These are phyloP conservation scores for Neopestalotiopsis sp. DNA, from an alignment of 2,329 filamentous ascomycete species.

Conservation along the genomic window DNA sequence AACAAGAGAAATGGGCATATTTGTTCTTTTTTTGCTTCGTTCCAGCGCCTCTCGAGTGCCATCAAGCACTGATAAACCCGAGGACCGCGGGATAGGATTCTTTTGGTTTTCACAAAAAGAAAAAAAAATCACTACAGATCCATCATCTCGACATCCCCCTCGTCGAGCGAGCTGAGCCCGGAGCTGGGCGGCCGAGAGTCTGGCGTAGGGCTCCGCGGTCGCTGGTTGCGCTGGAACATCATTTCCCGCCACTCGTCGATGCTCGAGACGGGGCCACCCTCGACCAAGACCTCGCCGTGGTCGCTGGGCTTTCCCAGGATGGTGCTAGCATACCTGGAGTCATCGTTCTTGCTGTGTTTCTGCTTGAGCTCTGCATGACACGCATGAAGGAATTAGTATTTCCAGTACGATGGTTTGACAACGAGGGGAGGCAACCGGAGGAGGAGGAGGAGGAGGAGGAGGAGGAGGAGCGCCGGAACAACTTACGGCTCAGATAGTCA, in stretches of 20 bases:
- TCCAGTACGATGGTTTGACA: slow-evolving; percentile 34
- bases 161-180: slow-evolving; percentile 62
- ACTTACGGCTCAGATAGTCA: slow-evolving; percentile 72
- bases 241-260: slow-evolving; percentile 69
- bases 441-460: too few relatives aligned
- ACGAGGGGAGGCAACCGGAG: not conserved
- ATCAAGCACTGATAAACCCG: not conserved
- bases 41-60: not conserved
- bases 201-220: slow-evolving; percentile 31
- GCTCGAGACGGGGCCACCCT: slow-evolving; percentile 74
- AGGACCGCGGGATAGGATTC: not conserved
- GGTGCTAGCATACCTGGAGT: slow-evolving; percentile 84
- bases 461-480: not conserved
- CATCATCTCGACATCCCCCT: slow-evolving; percentile 50
- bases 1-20: not conserved
- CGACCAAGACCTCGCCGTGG: slow-evolving; percentile 74
- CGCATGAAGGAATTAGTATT: too few relatives aligned
- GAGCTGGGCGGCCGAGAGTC: slow-evolving; percentile 58
- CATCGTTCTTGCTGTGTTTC: slow-evolving; percentile 88
- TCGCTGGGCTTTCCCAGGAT: slow-evolving; percentile 78
- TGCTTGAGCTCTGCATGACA: slow-evolving; percentile 74
- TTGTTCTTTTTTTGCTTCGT: not conserved
- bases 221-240: slow-evolving; percentile 39
- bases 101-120: not conserved
- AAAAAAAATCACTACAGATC: slow-evolving; percentile 28